Percentiles rank a stretch among this genome's conserved stretches.
phyloP scores from a whole-genome alignment of 2,329 filamentous ascomycete species.

The Torrubiella hemipterigena region DNA sequence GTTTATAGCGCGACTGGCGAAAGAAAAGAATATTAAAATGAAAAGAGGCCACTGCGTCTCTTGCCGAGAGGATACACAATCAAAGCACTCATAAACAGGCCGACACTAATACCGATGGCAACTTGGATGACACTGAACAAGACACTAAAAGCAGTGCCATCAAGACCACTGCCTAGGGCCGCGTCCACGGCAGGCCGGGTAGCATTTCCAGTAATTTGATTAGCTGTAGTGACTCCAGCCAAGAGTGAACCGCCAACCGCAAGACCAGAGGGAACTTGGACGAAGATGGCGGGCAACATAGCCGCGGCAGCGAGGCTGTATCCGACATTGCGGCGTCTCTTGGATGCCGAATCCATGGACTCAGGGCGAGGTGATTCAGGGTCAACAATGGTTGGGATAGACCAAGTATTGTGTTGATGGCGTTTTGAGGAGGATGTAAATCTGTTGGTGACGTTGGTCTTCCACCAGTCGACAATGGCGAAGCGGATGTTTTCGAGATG shows the following conservation, averaged over 20 bases:
- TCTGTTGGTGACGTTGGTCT: constrained; percentile 27
- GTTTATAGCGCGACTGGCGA: too few species aligned
- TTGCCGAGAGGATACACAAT: constrained; percentile 46
- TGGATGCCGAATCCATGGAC: constrained; percentile 11
- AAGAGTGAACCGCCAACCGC: constrained; percentile 47
- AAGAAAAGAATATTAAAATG: neutral
- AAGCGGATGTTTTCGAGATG: constrained; percentile 43
- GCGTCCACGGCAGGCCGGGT: constrained; percentile 16
- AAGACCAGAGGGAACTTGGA: constrained; percentile 52
- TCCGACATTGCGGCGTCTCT: constrained; percentile 34
- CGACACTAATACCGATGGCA: constrained; percentile 50
- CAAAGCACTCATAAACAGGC: constrained; percentile 42
- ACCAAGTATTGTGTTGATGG: constrained; percentile 18
- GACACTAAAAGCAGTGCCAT: constrained; percentile 39
- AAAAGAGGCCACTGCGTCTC: constrained; percentile 41
- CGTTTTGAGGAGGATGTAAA: constrained; percentile 19
- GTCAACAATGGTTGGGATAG: constrained; percentile 17
- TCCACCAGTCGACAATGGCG: constrained; percentile 37
- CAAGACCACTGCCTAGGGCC: constrained; percentile 17
- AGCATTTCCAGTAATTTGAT: constrained; percentile 37
- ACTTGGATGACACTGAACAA: constrained; percentile 48
- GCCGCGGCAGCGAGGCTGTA: constrained; percentile 75
- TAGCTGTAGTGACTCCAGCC: constrained; percentile 43
- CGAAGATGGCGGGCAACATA: constrained; percentile 78
- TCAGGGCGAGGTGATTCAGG: constrained; percentile 18